Percentiles rank a stretch among this genome's conserved stretches.
Evolutionary conservation across 768 basidiomycete species (phyloP).

Genomic region (Rhizopogon sp.): DNA sequence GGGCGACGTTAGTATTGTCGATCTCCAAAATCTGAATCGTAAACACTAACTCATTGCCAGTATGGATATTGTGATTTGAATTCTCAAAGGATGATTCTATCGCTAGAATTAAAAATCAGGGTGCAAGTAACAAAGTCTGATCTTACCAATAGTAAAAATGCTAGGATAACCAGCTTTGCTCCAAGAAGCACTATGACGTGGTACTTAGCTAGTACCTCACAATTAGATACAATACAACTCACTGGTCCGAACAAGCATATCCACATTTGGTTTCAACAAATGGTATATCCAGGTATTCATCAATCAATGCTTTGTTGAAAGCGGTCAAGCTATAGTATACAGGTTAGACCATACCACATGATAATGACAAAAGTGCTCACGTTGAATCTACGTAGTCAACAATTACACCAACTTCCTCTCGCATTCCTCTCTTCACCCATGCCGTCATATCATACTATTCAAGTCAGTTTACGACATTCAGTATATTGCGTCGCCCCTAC

Average conservation of each 20-base stretch:
- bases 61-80: slow-evolving; percentile 77
- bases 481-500: slow-evolving; percentile 6
- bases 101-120: neutral
- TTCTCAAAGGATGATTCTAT: slow-evolving; percentile 67
- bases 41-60: slow-evolving; percentile 65
- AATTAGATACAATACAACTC: slow-evolving; percentile 28
- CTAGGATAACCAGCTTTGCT: slow-evolving; percentile 80
- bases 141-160: slow-evolving; percentile 67
- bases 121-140: neutral
- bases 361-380: slow-evolving; percentile 32
- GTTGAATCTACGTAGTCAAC: slow-evolving; percentile 72
- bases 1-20: slow-evolving; percentile 22
- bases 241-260: slow-evolving; percentile 95
- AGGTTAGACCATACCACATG: slow-evolving; percentile 19
- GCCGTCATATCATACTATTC: slow-evolving; percentile 87
- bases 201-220: slow-evolving; percentile 3
- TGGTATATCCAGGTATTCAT: slow-evolving; percentile 79
- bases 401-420: slow-evolving; percentile 80
- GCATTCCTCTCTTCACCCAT: slow-evolving; percentile 82
- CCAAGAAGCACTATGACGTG: slow-evolving; percentile 63
- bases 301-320: slow-evolving; percentile 72
- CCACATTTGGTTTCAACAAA: slow-evolving; percentile 83
- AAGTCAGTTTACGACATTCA: slow-evolving; percentile 4
- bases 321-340: slow-evolving; percentile 56
- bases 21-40: slow-evolving; percentile 34